Percentiles rank a stretch among this genome's conserved stretches.
phyloP scores from a whole-genome alignment of 208 protist species.

The Acanthamoeba royreba region DNA sequence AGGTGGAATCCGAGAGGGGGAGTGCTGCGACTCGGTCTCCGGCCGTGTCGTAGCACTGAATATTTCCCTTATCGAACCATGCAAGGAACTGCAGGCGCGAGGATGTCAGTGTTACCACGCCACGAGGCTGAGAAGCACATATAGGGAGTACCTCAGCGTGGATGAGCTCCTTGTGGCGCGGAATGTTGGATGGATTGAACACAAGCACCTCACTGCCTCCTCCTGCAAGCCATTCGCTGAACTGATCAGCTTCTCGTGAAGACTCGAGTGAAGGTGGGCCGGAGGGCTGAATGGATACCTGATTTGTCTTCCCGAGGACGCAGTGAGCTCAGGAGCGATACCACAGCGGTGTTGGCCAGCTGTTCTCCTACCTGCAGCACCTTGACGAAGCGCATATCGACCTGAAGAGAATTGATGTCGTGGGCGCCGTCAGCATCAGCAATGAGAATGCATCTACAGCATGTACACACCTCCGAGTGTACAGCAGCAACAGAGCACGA shows the following conservation, averaged over 20 bases:
- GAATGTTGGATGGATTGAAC: neutral
- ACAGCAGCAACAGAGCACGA: neutral
- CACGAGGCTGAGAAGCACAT: too few relatives aligned
- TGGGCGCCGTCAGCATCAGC: too few relatives aligned
- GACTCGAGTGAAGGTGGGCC: too few relatives aligned
- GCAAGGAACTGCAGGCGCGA: too few relatives aligned
- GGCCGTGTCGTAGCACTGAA: neutral
- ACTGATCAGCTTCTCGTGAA: neutral
- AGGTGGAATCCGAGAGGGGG: neutral
- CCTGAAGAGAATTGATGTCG: neutral
- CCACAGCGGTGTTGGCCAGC: neutral
- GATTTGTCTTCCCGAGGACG: too few relatives aligned
- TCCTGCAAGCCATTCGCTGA: neutral
- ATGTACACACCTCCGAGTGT: neutral
- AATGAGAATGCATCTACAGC: neutral
- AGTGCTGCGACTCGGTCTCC: neutral
- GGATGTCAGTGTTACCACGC: too few relatives aligned
- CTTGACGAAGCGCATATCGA: conserved; percentile 15
- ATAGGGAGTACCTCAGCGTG: neutral
- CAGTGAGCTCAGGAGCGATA: too few relatives aligned
- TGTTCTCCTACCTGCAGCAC: neutral
- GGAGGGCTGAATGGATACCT: too few relatives aligned
- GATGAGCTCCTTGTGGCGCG: neutral
- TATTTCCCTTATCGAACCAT: neutral
- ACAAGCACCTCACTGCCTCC: neutral